Base-by-base conservation (phyloP, 2,329 filamentous ascomycete species). In the Bimuria novae-zelandiae region DNA sequence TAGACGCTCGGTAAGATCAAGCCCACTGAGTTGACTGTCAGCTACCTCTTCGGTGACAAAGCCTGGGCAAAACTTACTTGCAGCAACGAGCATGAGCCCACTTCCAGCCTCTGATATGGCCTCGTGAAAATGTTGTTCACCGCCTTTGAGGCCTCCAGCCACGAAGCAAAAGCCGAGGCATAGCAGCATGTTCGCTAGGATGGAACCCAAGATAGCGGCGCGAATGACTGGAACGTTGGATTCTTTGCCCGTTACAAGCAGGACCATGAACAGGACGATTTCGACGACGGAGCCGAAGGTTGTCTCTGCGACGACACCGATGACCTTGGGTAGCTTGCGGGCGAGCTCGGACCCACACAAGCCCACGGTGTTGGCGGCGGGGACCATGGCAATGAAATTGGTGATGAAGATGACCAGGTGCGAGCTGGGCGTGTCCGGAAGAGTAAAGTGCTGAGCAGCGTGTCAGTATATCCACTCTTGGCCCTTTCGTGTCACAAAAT, bases 101-200 rank as follows among this genome's bases (percentile, higher is more conserved):
- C 84, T 89, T 16, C 90, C 90, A 7, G 89, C 88, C 74, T 96
- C 91, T 59, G 86, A 89, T 51, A 95, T 82, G 4, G 86, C 86
- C 52, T 88, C 84, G 65, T 89, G 87, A 68, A 95, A 94, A 14
- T 78, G 79, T 61, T 91, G 84, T 60, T 89, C 84, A 5, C 89
- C 80, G 27, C 86, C 83, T 49, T 80, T 78, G 30, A 93, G 60
- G 7, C 91, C 90, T 35, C 89, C 89, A 19, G 86, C 82, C 56
- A 93, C 84, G 77, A 96, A 95, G 70, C 90, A 94, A 47, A 87
- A 67, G 0, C 91, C 91, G 22, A 95, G 75, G 62, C 90, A 95
- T 1, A 95, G 79, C 39, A 95, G 76, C 75, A 94, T 82, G 27
- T 91, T 95, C 11, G 91, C 90, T 29, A 96, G 73, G 39, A 95